Evolutionary conservation across 306 rosid genomes (phyloP), one percentile per base, ranked within the genome.

Genomic region (Pueraria montana): DNA sequence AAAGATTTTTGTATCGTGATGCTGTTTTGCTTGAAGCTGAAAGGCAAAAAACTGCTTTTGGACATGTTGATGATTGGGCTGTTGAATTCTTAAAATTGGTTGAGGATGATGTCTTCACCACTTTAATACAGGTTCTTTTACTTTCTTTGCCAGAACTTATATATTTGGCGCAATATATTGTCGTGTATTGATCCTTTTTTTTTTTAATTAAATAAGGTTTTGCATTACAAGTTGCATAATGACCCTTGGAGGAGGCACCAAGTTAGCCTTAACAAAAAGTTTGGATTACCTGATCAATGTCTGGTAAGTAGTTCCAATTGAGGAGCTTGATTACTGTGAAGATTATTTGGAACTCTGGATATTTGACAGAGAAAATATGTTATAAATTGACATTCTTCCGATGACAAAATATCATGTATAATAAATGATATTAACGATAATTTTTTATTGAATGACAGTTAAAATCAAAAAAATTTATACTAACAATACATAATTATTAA

Each of bases 211-310:
- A 77, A 82, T 62, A 77, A 92, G 98, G 87, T 91, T 86, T 81
- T 94, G 90, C 97, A 94, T 85, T 89, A 92, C 91, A 92, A 94
- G 90, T 84, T 94, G 62, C 94, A 94, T 46, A 89, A 91, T 23
- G 98, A 92, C 18, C 94, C 89, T 45, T 92, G 97, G 98, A 88
- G 94, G 91, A 90, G 61, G 26, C 61, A 77, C 82, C 84, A 38
- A 52, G 84, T 83, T 77, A 64, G 16, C 43, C 74, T 74, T 14
- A 70, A 79, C 48, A 92, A 92, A 79, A 87, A 84, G 34, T 90
- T 86, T 66, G 97, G 97, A 67, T 86, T 91, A 79, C 91, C 93
- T 21, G 70, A 49, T 49, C 91, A 91, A 77, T 94, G 98, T 87
- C 68, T 87, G 68, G 27, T 45, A 50, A 75, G 78, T 76, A 38